Evolutionary conservation across 768 basidiomycete species (phyloP).

Genomic region (Pleurotus salmoneostramineus): DNA sequence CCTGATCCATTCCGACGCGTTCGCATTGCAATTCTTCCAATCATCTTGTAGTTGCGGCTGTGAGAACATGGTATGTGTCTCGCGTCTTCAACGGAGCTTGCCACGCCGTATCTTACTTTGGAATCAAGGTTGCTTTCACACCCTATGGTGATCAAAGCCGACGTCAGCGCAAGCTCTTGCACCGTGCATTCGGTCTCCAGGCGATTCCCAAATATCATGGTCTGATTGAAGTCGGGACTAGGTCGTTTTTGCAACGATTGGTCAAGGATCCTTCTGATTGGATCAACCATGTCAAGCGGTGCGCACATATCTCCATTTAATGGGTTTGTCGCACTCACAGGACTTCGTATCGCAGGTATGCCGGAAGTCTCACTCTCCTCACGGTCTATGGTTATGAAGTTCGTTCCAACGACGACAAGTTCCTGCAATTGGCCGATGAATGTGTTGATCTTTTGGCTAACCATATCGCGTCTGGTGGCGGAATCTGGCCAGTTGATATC

Average conservation of each 20-base stretch:
- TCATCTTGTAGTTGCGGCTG: conserved; percentile 35
- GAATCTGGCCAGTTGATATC: conserved; percentile 34
- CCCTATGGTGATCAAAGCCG: conserved; percentile 59
- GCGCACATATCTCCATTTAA: conserved; percentile 11
- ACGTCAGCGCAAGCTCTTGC: conserved; percentile 65
- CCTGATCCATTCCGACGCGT: neutral
- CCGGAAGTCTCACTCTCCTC: conserved; percentile 34
- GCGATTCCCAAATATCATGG: conserved; percentile 55
- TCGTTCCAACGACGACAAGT: conserved; percentile 21
- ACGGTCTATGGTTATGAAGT: conserved; percentile 47
- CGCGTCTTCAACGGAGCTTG: neutral
- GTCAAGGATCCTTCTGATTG: conserved; percentile 32
- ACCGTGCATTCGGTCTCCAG: conserved; percentile 53
- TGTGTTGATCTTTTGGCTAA: conserved; percentile 21
- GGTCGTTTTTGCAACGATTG: conserved; percentile 52
- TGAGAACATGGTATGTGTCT: conserved; percentile 37
- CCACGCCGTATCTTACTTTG: neutral
- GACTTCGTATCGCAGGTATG: conserved; percentile 10
- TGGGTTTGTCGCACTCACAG: no score
- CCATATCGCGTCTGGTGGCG: conserved; percentile 21
- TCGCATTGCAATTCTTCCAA: conserved; percentile 1
- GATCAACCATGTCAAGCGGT: conserved; percentile 10
- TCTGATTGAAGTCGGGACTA: conserved; percentile 52
- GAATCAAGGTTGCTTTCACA: conserved; percentile 37
- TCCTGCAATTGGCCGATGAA: conserved; percentile 22